phyloP scores from a whole-genome alignment of 164 flowering plant genomes.

The Umbilicus rupestris region DNA sequence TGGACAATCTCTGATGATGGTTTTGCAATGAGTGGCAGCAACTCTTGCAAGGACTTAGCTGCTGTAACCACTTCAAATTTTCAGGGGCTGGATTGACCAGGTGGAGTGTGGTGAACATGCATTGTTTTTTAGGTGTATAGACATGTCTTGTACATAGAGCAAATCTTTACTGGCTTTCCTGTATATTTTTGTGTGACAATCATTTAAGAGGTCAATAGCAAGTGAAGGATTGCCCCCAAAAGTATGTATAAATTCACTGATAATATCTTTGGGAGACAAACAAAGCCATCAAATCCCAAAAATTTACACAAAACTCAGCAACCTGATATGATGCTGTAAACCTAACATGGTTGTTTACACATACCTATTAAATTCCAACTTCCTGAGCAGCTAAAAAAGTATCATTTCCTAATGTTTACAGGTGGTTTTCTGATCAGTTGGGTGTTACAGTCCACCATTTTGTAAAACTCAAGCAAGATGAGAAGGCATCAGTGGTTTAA shows the following conservation, averaged over 20 bases:
- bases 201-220: neutral
- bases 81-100: neutral
- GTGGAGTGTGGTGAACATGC: neutral
- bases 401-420: neutral
- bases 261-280: too few relatives aligned
- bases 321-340: too few relatives aligned
- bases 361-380: too few relatives aligned
- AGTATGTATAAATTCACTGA: too few relatives aligned
- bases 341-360: too few relatives aligned
- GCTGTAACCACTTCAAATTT: neutral
- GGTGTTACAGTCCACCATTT: neutral
- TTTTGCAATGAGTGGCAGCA: neutral
- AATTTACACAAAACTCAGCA: too few relatives aligned
- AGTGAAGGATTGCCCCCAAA: neutral
- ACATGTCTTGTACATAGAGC: slow-evolving; percentile 2
- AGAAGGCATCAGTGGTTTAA: neutral
- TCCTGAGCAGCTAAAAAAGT: too few relatives aligned
- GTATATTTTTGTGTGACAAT: neutral
- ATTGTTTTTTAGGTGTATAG: neutral
- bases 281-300: too few relatives aligned
- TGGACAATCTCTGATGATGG: neutral
- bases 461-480: neutral
- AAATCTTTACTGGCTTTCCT: neutral
- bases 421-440: neutral
- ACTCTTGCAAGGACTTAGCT: neutral